phyloP scores from a whole-genome alignment of 768 basidiomycete species.

The Pleurotus cornucopiae region DNA sequence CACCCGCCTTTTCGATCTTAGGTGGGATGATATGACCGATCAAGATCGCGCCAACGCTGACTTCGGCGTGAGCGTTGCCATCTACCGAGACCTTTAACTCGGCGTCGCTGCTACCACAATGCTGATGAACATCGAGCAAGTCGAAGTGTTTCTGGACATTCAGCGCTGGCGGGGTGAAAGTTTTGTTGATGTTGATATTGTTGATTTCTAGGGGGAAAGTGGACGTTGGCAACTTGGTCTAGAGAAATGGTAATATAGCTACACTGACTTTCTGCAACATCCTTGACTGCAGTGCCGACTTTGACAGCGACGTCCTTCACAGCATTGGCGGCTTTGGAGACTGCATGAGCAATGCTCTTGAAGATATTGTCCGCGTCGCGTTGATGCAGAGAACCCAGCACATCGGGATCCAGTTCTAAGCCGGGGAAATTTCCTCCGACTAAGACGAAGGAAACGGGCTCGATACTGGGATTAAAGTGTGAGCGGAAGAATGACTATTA shows the following conservation, averaged over 20 bases:
- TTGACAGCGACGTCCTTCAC: constrained; percentile 5
- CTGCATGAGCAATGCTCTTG: background rate
- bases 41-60: constrained; percentile 1
- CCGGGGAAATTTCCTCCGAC: constrained; percentile 4
- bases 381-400: background rate
- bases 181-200: constrained; percentile 5
- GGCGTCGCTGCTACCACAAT: background rate
- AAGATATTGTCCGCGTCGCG: constrained; percentile 5
- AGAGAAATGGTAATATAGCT: background rate
- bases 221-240: too few species aligned
- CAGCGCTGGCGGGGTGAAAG: background rate
- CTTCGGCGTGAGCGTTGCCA: constrained; percentile 1
- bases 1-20: background rate
- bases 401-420: background rate
- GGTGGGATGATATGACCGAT: constrained; percentile 6
- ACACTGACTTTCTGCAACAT: background rate
- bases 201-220: background rate
- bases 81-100: constrained; percentile 2
- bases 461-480: background rate
- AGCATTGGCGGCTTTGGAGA: constrained; percentile 3
- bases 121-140: constrained; percentile 4
- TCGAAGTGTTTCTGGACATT: constrained; percentile 1
- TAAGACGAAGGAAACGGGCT: constrained; percentile 1
- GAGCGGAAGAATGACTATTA: background rate
- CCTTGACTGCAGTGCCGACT: background rate